Percentiles rank a stretch among this genome's conserved stretches.
Evolutionary conservation across 2,329 filamentous ascomycete genomes (phyloP).

Genomic region (Aphanocladium album): DNA sequence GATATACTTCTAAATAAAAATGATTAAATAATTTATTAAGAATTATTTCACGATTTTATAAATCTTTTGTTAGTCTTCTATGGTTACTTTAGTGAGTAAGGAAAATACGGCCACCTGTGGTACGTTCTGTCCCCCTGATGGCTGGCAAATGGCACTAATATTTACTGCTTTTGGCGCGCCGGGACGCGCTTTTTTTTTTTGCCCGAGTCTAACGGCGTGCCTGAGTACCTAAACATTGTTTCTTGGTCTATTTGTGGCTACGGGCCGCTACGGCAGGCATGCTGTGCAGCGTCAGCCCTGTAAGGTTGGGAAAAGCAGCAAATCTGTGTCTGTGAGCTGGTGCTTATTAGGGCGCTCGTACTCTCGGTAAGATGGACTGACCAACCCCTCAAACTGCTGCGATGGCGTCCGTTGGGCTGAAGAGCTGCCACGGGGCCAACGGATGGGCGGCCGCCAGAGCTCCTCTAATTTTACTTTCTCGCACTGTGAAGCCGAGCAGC

Average conservation of each 20-base stretch:
- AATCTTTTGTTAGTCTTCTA: too few relatives aligned
- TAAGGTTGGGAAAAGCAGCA: background rate
- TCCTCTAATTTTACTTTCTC: background rate
- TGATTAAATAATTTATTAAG: too few relatives aligned
- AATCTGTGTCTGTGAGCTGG: too few relatives aligned
- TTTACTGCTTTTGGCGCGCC: background rate
- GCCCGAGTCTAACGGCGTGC: background rate
- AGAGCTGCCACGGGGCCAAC: background rate
- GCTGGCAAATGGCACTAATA: too few relatives aligned
- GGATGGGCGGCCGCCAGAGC: background rate
- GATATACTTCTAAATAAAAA: too few relatives aligned
- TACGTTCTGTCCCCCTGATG: too few relatives aligned
- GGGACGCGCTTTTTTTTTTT: background rate
- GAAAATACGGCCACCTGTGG: too few relatives aligned
- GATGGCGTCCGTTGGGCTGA: background rate
- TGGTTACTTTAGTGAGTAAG: too few relatives aligned
- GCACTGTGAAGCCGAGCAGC: conserved; percentile 7
- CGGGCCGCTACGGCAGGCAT: background rate
- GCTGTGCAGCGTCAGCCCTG: background rate
- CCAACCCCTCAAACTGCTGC: background rate
- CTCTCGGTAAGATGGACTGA: too few relatives aligned
- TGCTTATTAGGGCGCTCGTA: too few relatives aligned
- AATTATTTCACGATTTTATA: background rate
- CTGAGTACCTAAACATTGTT: background rate
- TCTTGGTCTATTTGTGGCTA: background rate